Evolutionary conservation across 192 early-diverging fungal genomes (phyloP), one percentile per base, ranked within the genome.

Genomic region (Coemansia sp.): DNA sequence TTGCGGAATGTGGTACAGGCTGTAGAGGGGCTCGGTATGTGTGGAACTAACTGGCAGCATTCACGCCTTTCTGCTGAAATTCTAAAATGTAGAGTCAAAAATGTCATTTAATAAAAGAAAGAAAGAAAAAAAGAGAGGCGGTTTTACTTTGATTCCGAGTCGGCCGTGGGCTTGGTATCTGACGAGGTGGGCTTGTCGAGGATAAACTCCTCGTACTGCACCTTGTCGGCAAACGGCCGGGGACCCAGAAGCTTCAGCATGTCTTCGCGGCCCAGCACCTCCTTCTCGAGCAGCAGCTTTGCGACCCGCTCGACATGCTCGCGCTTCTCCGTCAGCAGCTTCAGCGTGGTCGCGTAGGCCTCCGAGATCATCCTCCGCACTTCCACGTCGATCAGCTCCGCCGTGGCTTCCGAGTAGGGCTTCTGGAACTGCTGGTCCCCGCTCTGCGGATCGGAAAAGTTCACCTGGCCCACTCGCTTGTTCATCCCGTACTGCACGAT

Each of bases 401-500:
- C 95, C 0, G 97, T 99, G 53, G 90, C 84, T 70, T 99, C 97
- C 44, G 90, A 91, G 72, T 93, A 99, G 11, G 95, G 95, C 76
- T 99, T 99, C 55, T 88, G 86, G 81, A 95, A 96, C 60, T 83
- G 81, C 58, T 47, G 45, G 3, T 90, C 85, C 48, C 64, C 60
- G 38, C 88, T 79, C 51, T 87, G 81, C 36, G 83, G 79, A 51
- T 86, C 82, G 1, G 83, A 77, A 58, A 86, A 99, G 12, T 87
- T 90, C 42, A 99, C 66, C 53, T 93, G 88, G 11, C 97, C 97
- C 3, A 99, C 67, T 31, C 80, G 80, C 32, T 78, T 58, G 66
- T 89, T 94, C 97, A 99, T 99, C 28, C 97, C 97, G 66, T 95
- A 98, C 31, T 85, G 86, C 38, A 92, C 83, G 15, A 99, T 87